Evolutionary conservation across 345 rosid genomes (phyloP), one percentile per base, ranked within the genome.

Genomic region (Salix dunnii): DNA sequence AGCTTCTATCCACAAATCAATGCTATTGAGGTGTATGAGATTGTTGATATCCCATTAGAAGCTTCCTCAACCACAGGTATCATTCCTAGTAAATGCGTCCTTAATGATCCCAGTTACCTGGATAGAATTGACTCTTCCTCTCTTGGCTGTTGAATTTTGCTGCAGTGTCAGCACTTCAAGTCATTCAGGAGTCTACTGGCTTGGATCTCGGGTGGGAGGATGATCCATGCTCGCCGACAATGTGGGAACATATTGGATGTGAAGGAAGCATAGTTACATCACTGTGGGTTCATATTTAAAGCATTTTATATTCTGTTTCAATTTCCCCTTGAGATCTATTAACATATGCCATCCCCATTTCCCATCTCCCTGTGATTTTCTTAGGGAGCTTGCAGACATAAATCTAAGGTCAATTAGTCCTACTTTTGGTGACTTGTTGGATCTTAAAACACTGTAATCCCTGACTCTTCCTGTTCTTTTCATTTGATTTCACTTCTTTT

Each of bases 101-200:
- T 38, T 70, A 40, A 68, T 58, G 64, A 43, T 36, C 21, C 71
- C 55, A 31, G 75, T 10, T 58, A 9, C 11, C 46, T 49, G 23
- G 51, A 42, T 70, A 72, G 28, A 80, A 72, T 27, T 40, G 66
- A 74, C 14, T 43, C 60, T 31, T 31, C 58, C 60, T 17, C 58
- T 68, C 71, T 60, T 33, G 75, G 53, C 67, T 70, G n/a, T 67
- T 5, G 38, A 77, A 55, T 76, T 76, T 58, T 70, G 42, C 76
- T 88, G 86, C 90, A 94, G 98, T 91, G 78, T 92, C 94, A 1
- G 95, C 98, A 67, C 97, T 92, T 81, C 88, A 91, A 81, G 97
- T 94, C 81, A 92, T 94, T 49, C 90, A 92, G 80, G 93, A 92
- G 76, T 88, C 86, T 38, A 85, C 90, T 3, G 92, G 94, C 35